phyloP scores from a whole-genome alignment of 768 basidiomycete species.

The Podaxis sp. region DNA sequence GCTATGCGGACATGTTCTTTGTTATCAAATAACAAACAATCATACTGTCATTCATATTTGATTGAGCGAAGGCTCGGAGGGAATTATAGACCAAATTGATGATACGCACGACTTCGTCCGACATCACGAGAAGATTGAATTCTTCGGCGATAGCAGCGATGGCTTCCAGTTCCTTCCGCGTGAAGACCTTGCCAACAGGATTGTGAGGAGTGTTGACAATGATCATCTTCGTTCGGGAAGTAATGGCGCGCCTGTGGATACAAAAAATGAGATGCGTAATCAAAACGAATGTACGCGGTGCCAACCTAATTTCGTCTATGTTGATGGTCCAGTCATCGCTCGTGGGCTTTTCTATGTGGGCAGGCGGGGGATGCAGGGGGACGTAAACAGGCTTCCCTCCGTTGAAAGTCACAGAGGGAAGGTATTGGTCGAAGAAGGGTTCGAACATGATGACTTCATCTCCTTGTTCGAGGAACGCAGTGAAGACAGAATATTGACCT shows the following conservation, averaged over 20 bases:
- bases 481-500: slow-evolving; percentile 94
- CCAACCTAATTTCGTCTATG: slow-evolving; percentile 80
- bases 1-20: slow-evolving; percentile 93
- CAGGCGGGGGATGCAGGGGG: slow-evolving; percentile 85
- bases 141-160: slow-evolving; percentile 90
- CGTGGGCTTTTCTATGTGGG: slow-evolving; percentile 43
- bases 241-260: slow-evolving; percentile 66
- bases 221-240: slow-evolving; percentile 90
- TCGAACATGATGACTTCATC: slow-evolving; percentile 99
- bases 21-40: slow-evolving; percentile 85
- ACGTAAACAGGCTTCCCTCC: slow-evolving; percentile 93
- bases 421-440: slow-evolving; percentile 96
- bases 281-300: slow-evolving; percentile 17
- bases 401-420: slow-evolving; percentile 92
- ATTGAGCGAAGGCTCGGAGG: slow-evolving; percentile 8
- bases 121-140: slow-evolving; percentile 88
- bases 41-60: slow-evolving; percentile 59
- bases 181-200: slow-evolving; percentile 98
- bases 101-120: slow-evolving; percentile 90
- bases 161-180: slow-evolving; percentile 72
- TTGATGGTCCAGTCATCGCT: slow-evolving; percentile 89
- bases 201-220: slow-evolving; percentile 97
- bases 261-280: background rate
- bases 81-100: background rate
- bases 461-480: slow-evolving; percentile 86